Conservation (phyloP, 192 early-diverging fungal species). For the Lunasporangiospora selenospora region DNA sequence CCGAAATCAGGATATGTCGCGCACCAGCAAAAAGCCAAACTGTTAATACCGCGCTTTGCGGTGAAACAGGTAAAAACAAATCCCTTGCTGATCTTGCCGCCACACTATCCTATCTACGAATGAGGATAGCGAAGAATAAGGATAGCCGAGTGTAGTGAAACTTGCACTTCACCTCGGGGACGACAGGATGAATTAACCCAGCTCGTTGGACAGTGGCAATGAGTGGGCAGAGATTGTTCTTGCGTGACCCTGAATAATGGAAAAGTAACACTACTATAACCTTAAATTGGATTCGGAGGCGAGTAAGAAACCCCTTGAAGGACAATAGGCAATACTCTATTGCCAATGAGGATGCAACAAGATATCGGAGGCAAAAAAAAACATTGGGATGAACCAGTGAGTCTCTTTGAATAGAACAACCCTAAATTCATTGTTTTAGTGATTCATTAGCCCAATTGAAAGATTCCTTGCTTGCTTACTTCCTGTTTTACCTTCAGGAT, state of each 20-base stretch:
- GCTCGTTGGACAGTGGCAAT: conserved; percentile 2
- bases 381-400: no score
- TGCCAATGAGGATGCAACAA: not conserved
- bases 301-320: not conserved
- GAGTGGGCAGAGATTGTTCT: conserved; percentile 12
- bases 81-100: no score
- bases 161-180: not conserved
- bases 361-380: not conserved
- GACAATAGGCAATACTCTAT: not conserved
- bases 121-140: not conserved
- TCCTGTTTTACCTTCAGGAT: no score
- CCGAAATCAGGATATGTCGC: conserved; percentile 9
- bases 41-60: conserved; percentile 4
- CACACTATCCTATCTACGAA: conserved; percentile 4
- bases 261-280: not conserved
- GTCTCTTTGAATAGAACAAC: no score
- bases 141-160: conserved; percentile 4
- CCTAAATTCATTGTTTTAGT: no score
- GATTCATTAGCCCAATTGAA: no score
- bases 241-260: not conserved
- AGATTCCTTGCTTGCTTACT: no score
- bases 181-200: conserved; percentile 10
- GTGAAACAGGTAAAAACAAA: conserved; percentile 8
- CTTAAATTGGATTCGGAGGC: not conserved
- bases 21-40: conserved; percentile 10